A percentile compares a stretch with the other conserved stretches of the same genome.
Evolutionary conservation across 2,329 filamentous ascomycete species (phyloP).

Genomic region (Fusarium compactum): DNA sequence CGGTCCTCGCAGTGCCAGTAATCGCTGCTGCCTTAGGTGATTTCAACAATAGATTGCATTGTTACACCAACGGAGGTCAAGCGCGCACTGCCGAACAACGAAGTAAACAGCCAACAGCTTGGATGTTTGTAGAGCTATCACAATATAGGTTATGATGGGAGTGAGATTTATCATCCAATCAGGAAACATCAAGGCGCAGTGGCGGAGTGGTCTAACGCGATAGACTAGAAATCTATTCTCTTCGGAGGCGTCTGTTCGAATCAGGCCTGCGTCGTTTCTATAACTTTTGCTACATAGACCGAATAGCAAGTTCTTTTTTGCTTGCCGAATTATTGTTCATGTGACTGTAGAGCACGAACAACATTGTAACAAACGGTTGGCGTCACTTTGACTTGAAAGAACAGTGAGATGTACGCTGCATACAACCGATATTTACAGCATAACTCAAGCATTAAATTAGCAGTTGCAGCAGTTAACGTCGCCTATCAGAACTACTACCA

Average conservation of each 20-base stretch:
- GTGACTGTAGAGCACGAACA: not conserved
- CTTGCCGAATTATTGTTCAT: accelerated
- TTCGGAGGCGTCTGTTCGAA: slow-evolving; percentile 17
- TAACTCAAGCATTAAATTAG: no score
- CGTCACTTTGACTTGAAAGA: no score
- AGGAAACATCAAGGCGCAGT: slow-evolving; percentile 2
- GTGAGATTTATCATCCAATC: not conserved
- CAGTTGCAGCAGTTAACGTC: no score
- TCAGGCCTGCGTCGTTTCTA: slow-evolving; percentile 12
- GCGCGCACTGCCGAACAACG: not conserved
- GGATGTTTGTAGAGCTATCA: accelerated
- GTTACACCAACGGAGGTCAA: not conserved
- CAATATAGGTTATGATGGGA: not conserved
- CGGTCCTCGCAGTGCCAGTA: not conserved
- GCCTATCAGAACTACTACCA: accelerated
- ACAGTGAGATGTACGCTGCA: no score
- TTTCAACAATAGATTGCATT: not conserved
- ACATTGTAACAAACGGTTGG: accelerated
- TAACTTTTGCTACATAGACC: not conserved
- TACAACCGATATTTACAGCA: no score
- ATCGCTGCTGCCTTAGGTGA: not conserved
- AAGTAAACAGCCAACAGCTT: not conserved
- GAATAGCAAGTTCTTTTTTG: not conserved
- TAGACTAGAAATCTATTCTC: slow-evolving; percentile 15
- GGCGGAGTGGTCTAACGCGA: slow-evolving; percentile 12